Evolutionary conservation across 495 filamentous ascomycete genomes (phyloP).

Genomic region (Penicillium silybi): DNA sequence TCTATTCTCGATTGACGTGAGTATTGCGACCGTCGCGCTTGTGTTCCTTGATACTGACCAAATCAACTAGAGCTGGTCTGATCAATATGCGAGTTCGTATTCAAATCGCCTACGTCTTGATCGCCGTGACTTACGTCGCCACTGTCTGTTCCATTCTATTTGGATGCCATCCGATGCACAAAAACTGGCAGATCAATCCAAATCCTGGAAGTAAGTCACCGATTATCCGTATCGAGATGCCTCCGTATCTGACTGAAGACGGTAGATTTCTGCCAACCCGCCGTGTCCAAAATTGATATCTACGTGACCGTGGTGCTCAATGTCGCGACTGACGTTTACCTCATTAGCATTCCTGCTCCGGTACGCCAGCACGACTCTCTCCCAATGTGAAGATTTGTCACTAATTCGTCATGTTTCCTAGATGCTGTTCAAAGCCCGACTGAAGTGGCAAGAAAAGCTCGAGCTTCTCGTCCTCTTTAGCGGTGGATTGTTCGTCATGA

Average conservation of each 20-base stretch:
- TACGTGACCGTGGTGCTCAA: constrained; percentile 49
- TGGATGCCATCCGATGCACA: constrained; percentile 49
- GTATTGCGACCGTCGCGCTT: constrained; percentile 1
- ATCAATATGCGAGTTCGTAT: constrained; percentile 47
- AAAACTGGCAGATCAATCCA: constrained; percentile 58
- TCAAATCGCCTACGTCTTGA: constrained; percentile 48
- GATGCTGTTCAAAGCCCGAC: constrained; percentile 52
- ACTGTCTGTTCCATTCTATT: constrained; percentile 52
- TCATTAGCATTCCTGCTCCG: constrained; percentile 53
- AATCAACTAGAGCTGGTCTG: constrained; percentile 38
- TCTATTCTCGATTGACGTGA: constrained; percentile 61
- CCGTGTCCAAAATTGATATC: constrained; percentile 45
- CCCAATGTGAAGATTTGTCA: neutral
- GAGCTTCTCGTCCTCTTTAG: constrained; percentile 55
- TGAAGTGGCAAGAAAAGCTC: constrained; percentile 48
- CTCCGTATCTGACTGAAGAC: neutral
- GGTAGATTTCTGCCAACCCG: constrained; percentile 43
- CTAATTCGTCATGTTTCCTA: constrained; percentile 10
- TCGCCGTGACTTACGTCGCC: constrained; percentile 50
- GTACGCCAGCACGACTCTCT: constrained; percentile 22
- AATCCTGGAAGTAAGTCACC: constrained; percentile 49
- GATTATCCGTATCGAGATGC: neutral
- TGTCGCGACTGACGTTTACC: constrained; percentile 51
- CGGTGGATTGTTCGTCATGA: constrained; percentile 57
- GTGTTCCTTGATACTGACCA: constrained; percentile 5